Conservation (phyloP, 768 basidiomycete genomes). For the Suillus occidentalis region DNA sequence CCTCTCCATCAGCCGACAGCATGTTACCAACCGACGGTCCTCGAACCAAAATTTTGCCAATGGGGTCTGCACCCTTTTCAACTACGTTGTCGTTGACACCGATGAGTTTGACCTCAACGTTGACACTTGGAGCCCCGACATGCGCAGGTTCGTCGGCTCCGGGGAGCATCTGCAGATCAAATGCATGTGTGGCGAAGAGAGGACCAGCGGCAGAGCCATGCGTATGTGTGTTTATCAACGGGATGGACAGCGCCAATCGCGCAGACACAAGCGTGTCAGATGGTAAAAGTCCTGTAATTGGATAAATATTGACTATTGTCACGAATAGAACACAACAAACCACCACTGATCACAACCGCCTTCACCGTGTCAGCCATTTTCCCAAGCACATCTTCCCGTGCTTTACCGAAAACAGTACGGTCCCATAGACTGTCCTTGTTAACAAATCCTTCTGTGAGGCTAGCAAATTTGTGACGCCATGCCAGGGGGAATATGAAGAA, state of each 20-base stretch:
- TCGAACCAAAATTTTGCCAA: constrained; percentile 58
- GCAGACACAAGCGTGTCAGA: constrained; percentile 56
- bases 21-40: constrained; percentile 73
- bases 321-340: constrained; percentile 38
- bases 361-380: constrained; percentile 62
- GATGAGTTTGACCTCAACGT: constrained; percentile 80
- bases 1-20: constrained; percentile 38
- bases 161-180: constrained; percentile 80
- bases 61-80: constrained; percentile 67
- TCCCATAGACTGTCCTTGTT: constrained; percentile 86
- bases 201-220: constrained; percentile 73
- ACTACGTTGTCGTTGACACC: constrained; percentile 64
- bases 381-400: constrained; percentile 60
- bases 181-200: constrained; percentile 76
- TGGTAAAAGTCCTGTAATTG: constrained; percentile 46
- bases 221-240: constrained; percentile 63
- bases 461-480: constrained; percentile 75
- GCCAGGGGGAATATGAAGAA: constrained; percentile 60
- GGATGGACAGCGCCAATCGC: constrained; percentile 75
- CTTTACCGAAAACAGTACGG: constrained; percentile 67
- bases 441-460: constrained; percentile 69
- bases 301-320: not conserved
- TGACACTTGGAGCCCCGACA: constrained; percentile 81
- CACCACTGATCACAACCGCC: constrained; percentile 70
- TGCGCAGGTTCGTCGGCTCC: constrained; percentile 39